Conservation (phyloP, 805 yeast genomes). For the Cyberlindnera subsufficiens region DNA sequence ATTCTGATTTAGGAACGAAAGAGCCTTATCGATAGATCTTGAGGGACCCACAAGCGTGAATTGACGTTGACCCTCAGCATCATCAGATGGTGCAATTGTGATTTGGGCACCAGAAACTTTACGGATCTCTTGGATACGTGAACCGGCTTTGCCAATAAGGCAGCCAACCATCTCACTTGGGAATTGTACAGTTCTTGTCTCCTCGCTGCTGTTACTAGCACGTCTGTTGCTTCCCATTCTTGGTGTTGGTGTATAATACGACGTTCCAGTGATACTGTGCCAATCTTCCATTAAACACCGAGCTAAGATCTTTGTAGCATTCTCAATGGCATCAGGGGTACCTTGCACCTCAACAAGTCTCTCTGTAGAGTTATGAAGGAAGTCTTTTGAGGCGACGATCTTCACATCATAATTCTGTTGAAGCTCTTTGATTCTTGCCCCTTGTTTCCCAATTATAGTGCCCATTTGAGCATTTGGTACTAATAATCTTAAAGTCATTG, state of each 20-base stretch:
- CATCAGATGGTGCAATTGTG: slow-evolving; percentile 65
- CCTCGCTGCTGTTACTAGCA: background rate
- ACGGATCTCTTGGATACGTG: slow-evolving; percentile 81
- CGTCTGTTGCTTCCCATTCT: slow-evolving; percentile 6
- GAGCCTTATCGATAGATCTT: slow-evolving; percentile 50
- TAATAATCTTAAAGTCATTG: slow-evolving; percentile 58
- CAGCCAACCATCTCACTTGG: slow-evolving; percentile 87
- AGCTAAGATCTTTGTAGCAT: slow-evolving; percentile 53
- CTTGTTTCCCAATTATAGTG: slow-evolving; percentile 80
- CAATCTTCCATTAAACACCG: slow-evolving; percentile 71
- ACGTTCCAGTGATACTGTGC: slow-evolving; percentile 58
- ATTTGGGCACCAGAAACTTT: slow-evolving; percentile 74
- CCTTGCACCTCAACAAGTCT: slow-evolving; percentile 88
- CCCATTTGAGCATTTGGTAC: slow-evolving; percentile 86
- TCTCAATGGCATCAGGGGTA: slow-evolving; percentile 53
- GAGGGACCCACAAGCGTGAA: slow-evolving; percentile 63
- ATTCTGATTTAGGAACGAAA: slow-evolving; percentile 48
- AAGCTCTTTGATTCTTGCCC: slow-evolving; percentile 71
- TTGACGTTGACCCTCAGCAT: slow-evolving; percentile 55
- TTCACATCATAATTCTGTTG: slow-evolving; percentile 65
- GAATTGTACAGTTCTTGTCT: slow-evolving; percentile 45
- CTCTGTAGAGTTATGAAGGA: slow-evolving; percentile 75
- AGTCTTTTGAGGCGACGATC: slow-evolving; percentile 84
- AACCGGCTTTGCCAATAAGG: slow-evolving; percentile 79
- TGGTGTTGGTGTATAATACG: slow-evolving; percentile 51